Evolutionary conservation across 2,329 filamentous ascomycete genomes (phyloP).

Genomic region (Neobulgaria alba): DNA sequence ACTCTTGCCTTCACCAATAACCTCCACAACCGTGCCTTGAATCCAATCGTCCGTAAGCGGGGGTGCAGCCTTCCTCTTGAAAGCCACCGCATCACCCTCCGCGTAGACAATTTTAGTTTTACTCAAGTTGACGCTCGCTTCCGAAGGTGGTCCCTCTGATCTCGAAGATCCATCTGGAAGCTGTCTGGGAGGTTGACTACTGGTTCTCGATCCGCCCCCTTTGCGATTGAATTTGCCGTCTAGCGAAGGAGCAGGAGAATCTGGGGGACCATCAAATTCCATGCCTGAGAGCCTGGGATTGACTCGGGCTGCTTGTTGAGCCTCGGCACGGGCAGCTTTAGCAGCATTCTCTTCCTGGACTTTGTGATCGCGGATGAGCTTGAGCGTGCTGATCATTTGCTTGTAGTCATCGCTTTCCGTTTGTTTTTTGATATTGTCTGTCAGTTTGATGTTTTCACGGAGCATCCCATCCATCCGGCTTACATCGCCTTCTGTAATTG

Average conservation of each 20-base stretch:
- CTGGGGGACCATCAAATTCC: conserved; percentile 26
- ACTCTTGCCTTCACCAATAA: conserved; percentile 68
- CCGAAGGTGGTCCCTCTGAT: conserved; percentile 15
- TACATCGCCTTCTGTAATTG: background rate
- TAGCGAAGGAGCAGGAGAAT: conserved; percentile 26
- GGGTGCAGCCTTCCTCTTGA: conserved; percentile 48
- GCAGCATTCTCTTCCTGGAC: conserved; percentile 4
- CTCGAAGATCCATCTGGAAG: conserved; percentile 10
- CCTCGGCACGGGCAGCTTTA: background rate
- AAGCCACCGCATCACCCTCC: conserved; percentile 57
- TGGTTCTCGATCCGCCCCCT: conserved; percentile 19
- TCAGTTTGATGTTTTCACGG: background rate
- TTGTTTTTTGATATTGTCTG: conserved; percentile 1
- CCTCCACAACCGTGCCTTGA: conserved; percentile 67
- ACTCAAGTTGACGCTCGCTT: conserved; percentile 15
- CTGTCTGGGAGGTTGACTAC: conserved; percentile 26
- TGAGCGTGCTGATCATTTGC: conserved; percentile 3
- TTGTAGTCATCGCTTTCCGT: background rate
- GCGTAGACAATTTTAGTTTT: conserved; percentile 46
- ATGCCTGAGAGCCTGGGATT: conserved; percentile 18
- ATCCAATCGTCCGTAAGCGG: conserved; percentile 51
- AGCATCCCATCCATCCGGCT: background rate
- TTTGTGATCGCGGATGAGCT: conserved; percentile 3
- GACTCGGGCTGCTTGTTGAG: conserved; percentile 12
- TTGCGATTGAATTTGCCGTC: conserved; percentile 24